Conservation (phyloP, 2,329 filamentous ascomycete species). For the Penicillium palitans region DNA sequence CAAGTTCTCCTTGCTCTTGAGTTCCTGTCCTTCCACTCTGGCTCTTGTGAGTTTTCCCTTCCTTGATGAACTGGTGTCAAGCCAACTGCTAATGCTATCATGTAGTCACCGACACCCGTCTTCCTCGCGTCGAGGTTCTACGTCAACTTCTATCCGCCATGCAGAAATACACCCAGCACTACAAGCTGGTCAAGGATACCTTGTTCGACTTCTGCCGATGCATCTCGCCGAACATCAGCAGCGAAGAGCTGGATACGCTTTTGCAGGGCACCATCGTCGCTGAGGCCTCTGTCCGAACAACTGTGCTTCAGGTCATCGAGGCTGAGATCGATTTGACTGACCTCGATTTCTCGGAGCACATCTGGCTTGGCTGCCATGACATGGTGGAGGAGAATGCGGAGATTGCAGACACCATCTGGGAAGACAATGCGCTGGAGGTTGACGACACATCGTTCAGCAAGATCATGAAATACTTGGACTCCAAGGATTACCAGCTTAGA, state of each 20-base stretch:
- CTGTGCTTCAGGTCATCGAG: constrained; percentile 85
- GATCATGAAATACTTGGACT: constrained; percentile 77
- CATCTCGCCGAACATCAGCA: constrained; percentile 75
- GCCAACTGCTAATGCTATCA: not conserved
- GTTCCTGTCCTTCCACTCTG: constrained; percentile 84
- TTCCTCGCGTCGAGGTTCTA: constrained; percentile 75
- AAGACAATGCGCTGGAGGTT: constrained; percentile 80
- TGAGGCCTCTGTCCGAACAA: constrained; percentile 75
- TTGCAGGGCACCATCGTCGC: constrained; percentile 76
- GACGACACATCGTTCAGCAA: constrained; percentile 63
- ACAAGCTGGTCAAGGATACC: constrained; percentile 92
- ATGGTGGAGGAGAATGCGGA: constrained; percentile 84
- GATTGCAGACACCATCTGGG: constrained; percentile 86
- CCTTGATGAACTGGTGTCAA: not conserved
- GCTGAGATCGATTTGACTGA: constrained; percentile 91
- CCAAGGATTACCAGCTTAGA: constrained; percentile 76
- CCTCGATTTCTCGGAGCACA: constrained; percentile 78
- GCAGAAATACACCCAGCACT: constrained; percentile 87
- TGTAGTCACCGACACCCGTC: constrained; percentile 62
- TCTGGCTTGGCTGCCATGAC: constrained; percentile 92
- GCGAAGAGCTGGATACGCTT: constrained; percentile 72
- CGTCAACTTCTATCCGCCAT: constrained; percentile 74
- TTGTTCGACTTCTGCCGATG: constrained; percentile 82
- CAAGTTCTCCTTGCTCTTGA: constrained; percentile 88
- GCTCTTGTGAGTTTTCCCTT: constrained; percentile 57